Base-by-base conservation (phyloP, 495 filamentous ascomycete species). In the Penicillium chermesinum region DNA sequence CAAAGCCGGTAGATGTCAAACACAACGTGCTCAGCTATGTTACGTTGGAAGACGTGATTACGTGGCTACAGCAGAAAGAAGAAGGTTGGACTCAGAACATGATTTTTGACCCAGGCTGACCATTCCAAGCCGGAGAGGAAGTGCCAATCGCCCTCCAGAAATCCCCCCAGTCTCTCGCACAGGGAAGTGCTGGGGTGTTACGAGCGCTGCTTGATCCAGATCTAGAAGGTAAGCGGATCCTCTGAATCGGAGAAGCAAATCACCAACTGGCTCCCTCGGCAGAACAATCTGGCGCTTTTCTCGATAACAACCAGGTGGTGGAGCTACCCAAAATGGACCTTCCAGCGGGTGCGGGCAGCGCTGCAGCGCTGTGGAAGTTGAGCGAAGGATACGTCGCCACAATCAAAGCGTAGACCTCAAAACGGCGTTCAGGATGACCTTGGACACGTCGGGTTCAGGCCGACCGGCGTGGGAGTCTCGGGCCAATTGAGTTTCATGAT, bases 361-460 rank as follows among this genome's bases (percentile, higher is more conserved):
- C 71, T 2, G 48, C 58, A 17, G 67, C 59, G 37, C 48, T 80
- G 10, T 80, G 77, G 77, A 62, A 55, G 36, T 36, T 74, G 36
- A 80, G 77, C 44, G 72, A 79, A 54, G 54, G 70, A 38, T 52
- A 80, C 18, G 64, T 79, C 0, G 70, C 67, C 2, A 53, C 32
- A 36, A 25, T 30, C 4, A 30, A 30, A 30, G 25, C 10, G 25
- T 30, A 30, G 25, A 10, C 4, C 5, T 30, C 5, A 30, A 5
- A 30, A 5, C 25, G 10, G 4, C 25, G n/a, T n/a, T n/a, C n/a
- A n/a, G n/a, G n/a, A n/a, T n/a, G n/a, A n/a, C n/a, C n/a, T n/a
- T n/a, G n/a, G n/a, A n/a, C n/a, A n/a, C n/a, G n/a, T n/a, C n/a
- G n/a, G n/a, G n/a, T n/a, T n/a, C n/a, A n/a, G n/a, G n/a, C n/a